Conservation (phyloP, 2,329 filamentous ascomycete genomes). For the Paecilomyces formosus region DNA sequence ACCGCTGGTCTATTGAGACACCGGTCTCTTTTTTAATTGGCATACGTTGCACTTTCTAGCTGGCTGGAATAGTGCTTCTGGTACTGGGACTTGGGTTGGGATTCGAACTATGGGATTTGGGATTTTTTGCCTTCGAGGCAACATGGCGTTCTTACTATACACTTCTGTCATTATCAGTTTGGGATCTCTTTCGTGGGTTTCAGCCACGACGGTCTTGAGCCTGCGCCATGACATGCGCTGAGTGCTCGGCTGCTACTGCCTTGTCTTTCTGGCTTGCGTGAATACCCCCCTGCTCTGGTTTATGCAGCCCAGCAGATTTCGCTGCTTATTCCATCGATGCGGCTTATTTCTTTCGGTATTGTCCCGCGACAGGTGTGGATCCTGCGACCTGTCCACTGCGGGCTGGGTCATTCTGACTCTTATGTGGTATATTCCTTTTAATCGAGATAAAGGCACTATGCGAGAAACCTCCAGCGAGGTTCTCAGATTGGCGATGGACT, state of each 20-base stretch:
- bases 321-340: background rate
- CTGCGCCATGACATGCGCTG: conserved; percentile 9
- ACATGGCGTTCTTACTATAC: conserved; percentile 5
- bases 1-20: background rate
- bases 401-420: conserved; percentile 3
- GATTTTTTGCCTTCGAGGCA: conserved; percentile 10
- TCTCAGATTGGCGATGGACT: background rate
- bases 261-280: conserved; percentile 2
- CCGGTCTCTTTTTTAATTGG: background rate
- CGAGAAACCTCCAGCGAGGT: background rate
- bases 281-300: conserved; percentile 2
- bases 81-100: conserved; percentile 2
- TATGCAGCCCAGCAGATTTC: conserved; percentile 1
- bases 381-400: background rate
- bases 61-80: conserved; percentile 3
- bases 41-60: background rate
- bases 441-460: background rate
- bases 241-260: conserved; percentile 8
- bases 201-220: conserved; percentile 7
- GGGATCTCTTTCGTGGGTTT: conserved; percentile 4
- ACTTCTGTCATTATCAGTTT: conserved; percentile 2
- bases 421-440: conserved; percentile 2
- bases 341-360: background rate
- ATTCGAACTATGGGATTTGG: conserved; percentile 6
- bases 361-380: background rate